These are phyloP conservation scores for Fusarium humuli DNA, from an alignment of 2,329 filamentous ascomycete species.

Conservation along the genomic window DNA sequence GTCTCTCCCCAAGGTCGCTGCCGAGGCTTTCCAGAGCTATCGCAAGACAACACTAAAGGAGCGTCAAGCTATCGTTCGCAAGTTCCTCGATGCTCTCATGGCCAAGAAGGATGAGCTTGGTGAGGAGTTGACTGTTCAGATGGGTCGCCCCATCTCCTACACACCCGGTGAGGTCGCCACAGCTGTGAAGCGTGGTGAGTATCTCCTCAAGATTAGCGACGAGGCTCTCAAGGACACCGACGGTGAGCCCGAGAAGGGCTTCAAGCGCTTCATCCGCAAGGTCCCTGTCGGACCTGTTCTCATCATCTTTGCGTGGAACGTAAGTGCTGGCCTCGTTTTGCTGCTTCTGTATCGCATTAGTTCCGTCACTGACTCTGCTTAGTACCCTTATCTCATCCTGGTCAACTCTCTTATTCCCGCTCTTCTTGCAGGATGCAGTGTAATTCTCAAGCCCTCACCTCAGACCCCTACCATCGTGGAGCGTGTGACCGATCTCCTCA, in stretches of 20 bases:
- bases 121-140: conserved; percentile 89
- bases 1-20: conserved; percentile 76
- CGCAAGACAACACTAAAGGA: conserved; percentile 79
- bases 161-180: conserved; percentile 86
- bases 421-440: conserved; percentile 88
- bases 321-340: conserved; percentile 58
- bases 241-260: conserved; percentile 86
- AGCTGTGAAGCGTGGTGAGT: conserved; percentile 85
- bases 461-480: conserved; percentile 95
- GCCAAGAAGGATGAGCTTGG: conserved; percentile 83
- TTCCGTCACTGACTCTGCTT: conserved; percentile 11
- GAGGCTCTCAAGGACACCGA: conserved; percentile 83
- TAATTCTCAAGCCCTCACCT: conserved; percentile 94
- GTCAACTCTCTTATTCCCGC: conserved; percentile 94
- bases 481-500: conserved; percentile 81
- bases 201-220: conserved; percentile 84
- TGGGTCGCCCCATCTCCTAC: conserved; percentile 93
- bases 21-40: conserved; percentile 81
- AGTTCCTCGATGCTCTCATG: conserved; percentile 77
- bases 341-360: not conserved
- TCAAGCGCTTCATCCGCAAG: conserved; percentile 90
- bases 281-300: conserved; percentile 88
- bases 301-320: conserved; percentile 96
- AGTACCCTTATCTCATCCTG: conserved; percentile 96
- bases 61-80: conserved; percentile 83